Evolutionary conservation across 768 basidiomycete species (phyloP), one percentile per base, ranked within the genome.

Genomic region (Mycena capillaripes): DNA sequence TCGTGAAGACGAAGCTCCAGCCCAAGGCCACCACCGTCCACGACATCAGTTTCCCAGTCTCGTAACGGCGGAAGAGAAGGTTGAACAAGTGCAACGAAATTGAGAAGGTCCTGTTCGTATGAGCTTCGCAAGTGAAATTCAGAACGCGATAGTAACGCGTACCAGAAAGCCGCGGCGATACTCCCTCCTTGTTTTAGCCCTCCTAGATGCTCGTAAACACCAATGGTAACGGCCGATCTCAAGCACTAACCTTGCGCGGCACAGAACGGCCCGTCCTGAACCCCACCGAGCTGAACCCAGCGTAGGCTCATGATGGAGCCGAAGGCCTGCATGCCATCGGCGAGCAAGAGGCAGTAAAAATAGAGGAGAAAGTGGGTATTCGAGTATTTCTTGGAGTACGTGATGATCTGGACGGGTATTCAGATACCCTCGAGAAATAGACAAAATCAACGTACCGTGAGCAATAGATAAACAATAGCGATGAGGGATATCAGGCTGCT

Each of bases 151-250:
- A 16, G 25, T 10, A 59, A 27, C 10, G n/a, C 58, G 30, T 40
- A 83, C 84, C 83, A 84, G 1, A 85, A 50, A 1, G 84, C 81
- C 19, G 79, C 79, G 0, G 80, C 82, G 30, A 85, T 80, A 55
- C 83, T 84, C 2, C 84, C 84, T 4, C 81, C 79, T 38, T 85
- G 82, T 69, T 84, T 85, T 40, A 82, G 65, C 5, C 77, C 81
- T 38, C 81, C 84, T 79, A 30, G 17, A 44, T 36, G 16, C 8
- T 44, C 5, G 17, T 29, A 38, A 23, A 16, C 17, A 10, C 10
- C 27, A 12, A 30, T 3, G 4, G 32, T 46, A 52, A 38, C 29
- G 30, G 19, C 29, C 3, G 8, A 8, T 46, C 14, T 12, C 6
- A 12, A 25, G 38, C 12, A 16, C 57, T 4, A 14, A 58, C 57